These are phyloP conservation scores for Aspergillaceae sp. DNA, from an alignment of 2,329 filamentous ascomycete species.

Conservation along the genomic window DNA sequence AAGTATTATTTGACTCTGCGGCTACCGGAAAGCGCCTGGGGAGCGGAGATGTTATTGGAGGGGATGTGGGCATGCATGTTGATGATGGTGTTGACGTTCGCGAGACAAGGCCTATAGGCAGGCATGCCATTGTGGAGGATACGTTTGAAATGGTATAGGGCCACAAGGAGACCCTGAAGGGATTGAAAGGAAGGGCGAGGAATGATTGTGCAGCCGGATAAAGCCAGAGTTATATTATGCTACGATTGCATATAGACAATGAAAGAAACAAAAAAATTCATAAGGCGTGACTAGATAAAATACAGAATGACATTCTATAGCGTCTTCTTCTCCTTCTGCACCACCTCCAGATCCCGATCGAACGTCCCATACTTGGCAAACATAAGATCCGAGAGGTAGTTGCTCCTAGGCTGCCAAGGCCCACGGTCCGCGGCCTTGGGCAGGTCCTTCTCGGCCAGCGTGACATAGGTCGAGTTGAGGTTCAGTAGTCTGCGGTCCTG, in stretches of 20 bases:
- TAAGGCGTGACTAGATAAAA: neutral
- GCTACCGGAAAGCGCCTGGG: slow-evolving; percentile 52
- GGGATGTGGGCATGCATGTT: slow-evolving; percentile 51
- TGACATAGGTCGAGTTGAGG: slow-evolving; percentile 35
- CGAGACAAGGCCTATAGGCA: slow-evolving; percentile 52
- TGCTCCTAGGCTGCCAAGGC: slow-evolving; percentile 33
- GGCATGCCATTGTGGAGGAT: slow-evolving; percentile 49
- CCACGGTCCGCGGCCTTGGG: slow-evolving; percentile 32
- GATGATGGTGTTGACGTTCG: slow-evolving; percentile 47
- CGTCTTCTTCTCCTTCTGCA: neutral
- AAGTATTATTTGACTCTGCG: slow-evolving; percentile 47
- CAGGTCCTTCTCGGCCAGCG: slow-evolving; percentile 22
- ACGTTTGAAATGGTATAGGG: slow-evolving; percentile 52
- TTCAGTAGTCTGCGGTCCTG: slow-evolving; percentile 26
- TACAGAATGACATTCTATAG: neutral
- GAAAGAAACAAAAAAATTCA: neutral
- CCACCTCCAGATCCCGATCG: slow-evolving; percentile 24
- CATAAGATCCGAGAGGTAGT: slow-evolving; percentile 33
- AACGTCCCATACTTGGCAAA: slow-evolving; percentile 31
- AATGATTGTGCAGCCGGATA: slow-evolving; percentile 6
- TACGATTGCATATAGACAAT: neutral
- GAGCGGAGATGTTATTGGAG: slow-evolving; percentile 48
- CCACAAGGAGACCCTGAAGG: slow-evolving; percentile 27
- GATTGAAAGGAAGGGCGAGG: slow-evolving; percentile 32
- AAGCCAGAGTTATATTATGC: neutral